phyloP scores from a whole-genome alignment of 179 eudicot genomes.

The Drosera spatulata region DNA sequence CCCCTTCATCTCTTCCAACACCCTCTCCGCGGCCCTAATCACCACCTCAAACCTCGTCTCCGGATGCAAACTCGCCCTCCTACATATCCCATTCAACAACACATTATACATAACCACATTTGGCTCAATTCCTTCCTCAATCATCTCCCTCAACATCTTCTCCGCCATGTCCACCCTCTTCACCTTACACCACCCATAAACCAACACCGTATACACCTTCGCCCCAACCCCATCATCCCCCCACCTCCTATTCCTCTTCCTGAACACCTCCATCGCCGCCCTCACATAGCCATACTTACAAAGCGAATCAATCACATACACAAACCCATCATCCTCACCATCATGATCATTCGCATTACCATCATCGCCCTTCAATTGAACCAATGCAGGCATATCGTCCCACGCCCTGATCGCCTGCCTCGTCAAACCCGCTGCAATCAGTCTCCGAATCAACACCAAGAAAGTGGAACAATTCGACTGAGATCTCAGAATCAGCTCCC shows the following conservation, averaged over 20 bases:
- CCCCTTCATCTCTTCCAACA: conserved; percentile 78
- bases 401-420: conserved; percentile 73
- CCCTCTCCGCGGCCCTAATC: conserved; percentile 55
- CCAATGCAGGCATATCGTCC: conserved; percentile 59
- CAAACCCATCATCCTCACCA: conserved; percentile 13
- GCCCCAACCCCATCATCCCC: conserved; percentile 26
- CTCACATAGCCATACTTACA: conserved; percentile 78
- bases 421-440: conserved; percentile 60
- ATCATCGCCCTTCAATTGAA: conserved; percentile 5
- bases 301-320: conserved; percentile 64
- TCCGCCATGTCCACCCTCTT: conserved; percentile 53
- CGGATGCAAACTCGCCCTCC: conserved; percentile 80
- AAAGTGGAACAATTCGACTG: conserved; percentile 30
- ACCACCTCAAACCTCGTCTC: conserved; percentile 66
- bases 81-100: conserved; percentile 73
- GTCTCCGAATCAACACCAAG: conserved; percentile 42
- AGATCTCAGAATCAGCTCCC: conserved; percentile 63
- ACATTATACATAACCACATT: conserved; percentile 80
- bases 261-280: conserved; percentile 72
- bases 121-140: conserved; percentile 55
- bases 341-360: not conserved
- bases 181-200: conserved; percentile 81
- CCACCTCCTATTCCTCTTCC: conserved; percentile 21
- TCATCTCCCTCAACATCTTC: conserved; percentile 70
- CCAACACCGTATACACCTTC: conserved; percentile 64